These are phyloP conservation scores for Collybia mongolica DNA, from an alignment of 768 basidiomycete genomes.

Conservation along the genomic window DNA sequence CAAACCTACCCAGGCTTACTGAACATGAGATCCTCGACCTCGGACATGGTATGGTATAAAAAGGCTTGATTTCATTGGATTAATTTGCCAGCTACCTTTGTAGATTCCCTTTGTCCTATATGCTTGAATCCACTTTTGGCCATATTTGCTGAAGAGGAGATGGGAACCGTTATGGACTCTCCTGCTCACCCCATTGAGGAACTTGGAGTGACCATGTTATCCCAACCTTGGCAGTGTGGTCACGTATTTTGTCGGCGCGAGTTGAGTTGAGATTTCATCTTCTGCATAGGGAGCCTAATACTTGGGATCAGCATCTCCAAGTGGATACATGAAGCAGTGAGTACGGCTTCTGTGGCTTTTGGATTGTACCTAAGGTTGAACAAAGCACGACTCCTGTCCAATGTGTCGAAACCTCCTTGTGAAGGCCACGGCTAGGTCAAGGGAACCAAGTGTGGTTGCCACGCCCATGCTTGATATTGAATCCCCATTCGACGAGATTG, in stretches of 20 bases:
- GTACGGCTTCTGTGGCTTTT: slow-evolving; percentile 16
- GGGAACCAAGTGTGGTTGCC: slow-evolving; percentile 6
- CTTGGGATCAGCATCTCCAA: slow-evolving; percentile 50
- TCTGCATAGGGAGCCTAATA: slow-evolving; percentile 6
- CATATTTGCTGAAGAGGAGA: slow-evolving; percentile 73
- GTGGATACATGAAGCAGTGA: slow-evolving; percentile 61
- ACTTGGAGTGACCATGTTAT: slow-evolving; percentile 66
- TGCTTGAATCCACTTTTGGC: slow-evolving; percentile 71
- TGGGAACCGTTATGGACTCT: slow-evolving; percentile 72
- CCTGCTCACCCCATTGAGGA: slow-evolving; percentile 71
- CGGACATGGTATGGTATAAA: slow-evolving; percentile 40
- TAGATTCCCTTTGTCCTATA: slow-evolving; percentile 75
- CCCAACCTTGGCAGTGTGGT: slow-evolving; percentile 49
- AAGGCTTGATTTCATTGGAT: neutral
- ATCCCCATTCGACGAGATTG: slow-evolving; percentile 4
- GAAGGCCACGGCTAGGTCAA: slow-evolving; percentile 10
- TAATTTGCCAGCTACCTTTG: neutral
- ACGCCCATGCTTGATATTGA: slow-evolving; percentile 9
- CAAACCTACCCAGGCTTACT: slow-evolving; percentile 45
- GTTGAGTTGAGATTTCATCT: slow-evolving; percentile 36
- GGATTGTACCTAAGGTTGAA: neutral
- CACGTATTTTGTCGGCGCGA: slow-evolving; percentile 84
- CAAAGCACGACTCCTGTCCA: slow-evolving; percentile 64
- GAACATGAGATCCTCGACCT: slow-evolving; percentile 47
- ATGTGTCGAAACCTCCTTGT: slow-evolving; percentile 55